A percentile compares a stretch with the other conserved stretches of the same genome.
Evolutionary conservation across 352 stramenopile genomes (phyloP).

Genomic region (Pythium myriotylum): DNA sequence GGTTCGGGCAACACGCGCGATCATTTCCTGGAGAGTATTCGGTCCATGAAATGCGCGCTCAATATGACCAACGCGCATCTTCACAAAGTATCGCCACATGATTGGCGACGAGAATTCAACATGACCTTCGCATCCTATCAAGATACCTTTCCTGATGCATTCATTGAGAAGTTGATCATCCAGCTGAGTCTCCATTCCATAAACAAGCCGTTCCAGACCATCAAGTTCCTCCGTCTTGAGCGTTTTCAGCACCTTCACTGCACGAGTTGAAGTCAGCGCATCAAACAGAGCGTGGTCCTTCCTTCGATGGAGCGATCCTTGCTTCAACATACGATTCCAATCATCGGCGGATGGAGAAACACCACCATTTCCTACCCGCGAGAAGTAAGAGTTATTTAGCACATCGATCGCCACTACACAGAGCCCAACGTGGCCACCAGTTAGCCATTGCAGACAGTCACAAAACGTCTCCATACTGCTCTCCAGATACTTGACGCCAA

Average conservation of each 20-base stretch:
- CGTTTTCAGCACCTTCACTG: constrained; percentile 21
- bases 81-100: constrained; percentile 29
- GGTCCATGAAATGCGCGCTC: constrained; percentile 16
- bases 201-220: constrained; percentile 10
- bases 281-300: constrained; percentile 18
- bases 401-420: constrained; percentile 8
- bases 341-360: constrained; percentile 7
- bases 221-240: constrained; percentile 21
- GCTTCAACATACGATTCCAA: constrained; percentile 18
- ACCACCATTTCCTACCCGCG: background rate
- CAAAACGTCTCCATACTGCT: constrained; percentile 18
- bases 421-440: constrained; percentile 19
- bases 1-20: constrained; percentile 9
- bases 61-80: constrained; percentile 26
- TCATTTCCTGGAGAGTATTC: constrained; percentile 19
- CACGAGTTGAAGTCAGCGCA: too few species aligned
- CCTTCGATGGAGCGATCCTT: constrained; percentile 10
- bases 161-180: constrained; percentile 18
- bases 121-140: constrained; percentile 11
- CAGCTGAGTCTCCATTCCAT: background rate
- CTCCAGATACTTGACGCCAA: constrained; percentile 4
- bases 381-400: constrained; percentile 12
- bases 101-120: constrained; percentile 24
- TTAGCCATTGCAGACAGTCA: constrained; percentile 4
- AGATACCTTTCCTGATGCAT: constrained; percentile 22